Base-by-base conservation (phyloP, 345 rosid species). In the Rubroshorea leprosula region DNA sequence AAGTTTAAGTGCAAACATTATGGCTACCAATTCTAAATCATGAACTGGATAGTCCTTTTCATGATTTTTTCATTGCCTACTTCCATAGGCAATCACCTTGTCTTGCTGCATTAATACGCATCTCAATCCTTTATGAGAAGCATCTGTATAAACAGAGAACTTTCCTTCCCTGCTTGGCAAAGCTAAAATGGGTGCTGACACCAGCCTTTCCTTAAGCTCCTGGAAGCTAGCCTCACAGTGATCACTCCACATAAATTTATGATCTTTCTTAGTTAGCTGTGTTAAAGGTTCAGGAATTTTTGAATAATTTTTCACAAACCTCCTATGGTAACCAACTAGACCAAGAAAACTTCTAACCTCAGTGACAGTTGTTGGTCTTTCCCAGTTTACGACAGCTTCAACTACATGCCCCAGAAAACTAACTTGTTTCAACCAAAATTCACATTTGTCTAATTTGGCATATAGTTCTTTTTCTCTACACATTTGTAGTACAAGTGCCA, bases 271-370 rank as follows among this genome's bases (percentile, higher is more conserved):
- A 6, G 52, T 52, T 17, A 63, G 50, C 0, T 19, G 12, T n/a
- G 52, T 62, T n/a, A 62, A 9, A 0, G 53, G 52, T 0, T 11
- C 2, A 1, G 20, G 43, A 11, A 44, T 24, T 0, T 15, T 18
- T 0, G 52, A 44, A 7, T 52, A 43, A n/a, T 21, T 8, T 1
- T 43, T 0, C 3, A 63, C 51, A 63, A 63, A 63, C 1, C 23
- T 2, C 14, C 38, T 17, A 23, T 62, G 43, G 5, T 62, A 62
- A 5, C 58, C 16, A 14, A 22, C 58, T 18, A 62, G 16, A n/a
- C 66, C 51, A 8, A 54, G 29, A 23, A 63, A 63, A 44, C 46
- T 54, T 9, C 47, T 10, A 15, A 63, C 61, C 15, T 62, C 39
- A 5, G 2, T 39, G 0, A 24, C 29, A 50, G 20, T 51, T 0